Percentiles rank a stretch among this genome's conserved stretches.
phyloP scores from a whole-genome alignment of 164 flowering plant genomes.

The Piper longum region DNA sequence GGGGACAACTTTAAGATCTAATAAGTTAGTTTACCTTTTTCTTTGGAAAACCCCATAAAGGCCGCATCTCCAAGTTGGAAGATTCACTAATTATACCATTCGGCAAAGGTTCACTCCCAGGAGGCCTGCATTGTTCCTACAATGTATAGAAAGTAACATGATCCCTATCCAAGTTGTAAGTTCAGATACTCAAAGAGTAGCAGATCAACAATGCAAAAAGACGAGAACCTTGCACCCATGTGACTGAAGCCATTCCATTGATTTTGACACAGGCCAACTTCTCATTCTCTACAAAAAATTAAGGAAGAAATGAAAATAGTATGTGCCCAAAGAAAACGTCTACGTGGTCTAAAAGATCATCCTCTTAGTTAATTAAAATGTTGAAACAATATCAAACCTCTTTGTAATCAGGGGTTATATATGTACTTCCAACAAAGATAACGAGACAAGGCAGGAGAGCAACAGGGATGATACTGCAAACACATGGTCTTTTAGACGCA shows the following conservation, averaged over 20 bases:
- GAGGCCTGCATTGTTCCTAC: constrained; percentile 48
- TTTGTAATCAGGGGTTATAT: constrained; percentile 15
- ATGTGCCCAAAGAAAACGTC: background rate
- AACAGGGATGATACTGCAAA: constrained; percentile 32
- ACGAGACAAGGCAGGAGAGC: constrained; percentile 32
- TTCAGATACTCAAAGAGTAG: background rate
- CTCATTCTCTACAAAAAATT: constrained; percentile 28
- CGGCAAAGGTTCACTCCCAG: constrained; percentile 69
- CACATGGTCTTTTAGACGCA: constrained; percentile 30
- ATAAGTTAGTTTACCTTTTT: constrained; percentile 19
- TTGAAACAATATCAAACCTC: constrained; percentile 5
- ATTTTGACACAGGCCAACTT: constrained; percentile 26
- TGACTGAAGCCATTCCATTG: constrained; percentile 13
- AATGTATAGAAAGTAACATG: background rate
- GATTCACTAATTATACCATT: constrained; percentile 52
- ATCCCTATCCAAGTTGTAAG: background rate
- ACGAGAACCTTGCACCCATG: constrained; percentile 32
- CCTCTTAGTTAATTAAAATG: background rate
- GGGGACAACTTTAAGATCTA: background rate
- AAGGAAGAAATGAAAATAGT: background rate
- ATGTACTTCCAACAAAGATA: constrained; percentile 24
- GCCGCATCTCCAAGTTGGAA: constrained; percentile 76
- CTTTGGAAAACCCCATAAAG: constrained; percentile 48
- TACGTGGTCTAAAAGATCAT: background rate
- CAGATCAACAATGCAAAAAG: background rate